A percentile compares a stretch with the other conserved stretches of the same genome.
Evolutionary conservation across 2,329 filamentous ascomycete species (phyloP).

Genomic region (Shiraia sp.): DNA sequence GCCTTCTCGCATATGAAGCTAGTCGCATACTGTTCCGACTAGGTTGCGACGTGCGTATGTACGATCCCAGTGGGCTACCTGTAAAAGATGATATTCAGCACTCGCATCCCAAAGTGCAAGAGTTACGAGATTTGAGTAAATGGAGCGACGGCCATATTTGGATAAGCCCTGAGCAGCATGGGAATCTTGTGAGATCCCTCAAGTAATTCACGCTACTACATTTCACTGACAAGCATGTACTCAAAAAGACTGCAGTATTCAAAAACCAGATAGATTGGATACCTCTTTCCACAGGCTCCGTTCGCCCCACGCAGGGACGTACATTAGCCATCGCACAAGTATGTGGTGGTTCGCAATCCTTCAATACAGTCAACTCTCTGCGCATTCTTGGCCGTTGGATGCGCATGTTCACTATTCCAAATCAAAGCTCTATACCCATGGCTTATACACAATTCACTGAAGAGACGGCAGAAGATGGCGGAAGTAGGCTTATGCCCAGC

Average conservation of each 20-base stretch:
- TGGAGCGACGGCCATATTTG: conserved; percentile 72
- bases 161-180: conserved; percentile 69
- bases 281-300: conserved; percentile 62
- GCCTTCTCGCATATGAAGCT: conserved; percentile 63
- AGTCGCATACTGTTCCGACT: conserved; percentile 64
- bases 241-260: conserved; percentile 62
- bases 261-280: conserved; percentile 76
- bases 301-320: conserved; percentile 68
- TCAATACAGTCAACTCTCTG: conserved; percentile 70
- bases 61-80: conserved; percentile 61
- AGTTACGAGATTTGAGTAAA: conserved; percentile 61
- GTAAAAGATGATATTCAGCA: conserved; percentile 67
- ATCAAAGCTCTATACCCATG: conserved; percentile 66
- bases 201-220: too few relatives aligned
- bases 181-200: conserved; percentile 56
- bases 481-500: conserved; percentile 58
- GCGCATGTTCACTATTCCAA: conserved; percentile 70
- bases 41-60: conserved; percentile 68
- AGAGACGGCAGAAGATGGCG: conserved; percentile 45
- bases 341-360: conserved; percentile 66
- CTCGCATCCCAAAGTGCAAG: conserved; percentile 63
- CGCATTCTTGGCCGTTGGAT: conserved; percentile 70
- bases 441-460: conserved; percentile 66
- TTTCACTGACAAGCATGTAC: conserved; percentile 1
- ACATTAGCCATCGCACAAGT: conserved; percentile 67